These are phyloP conservation scores for Microbotryum silenes-acaulis DNA, from an alignment of 1,284 basidiomycete species.

Conservation along the genomic window DNA sequence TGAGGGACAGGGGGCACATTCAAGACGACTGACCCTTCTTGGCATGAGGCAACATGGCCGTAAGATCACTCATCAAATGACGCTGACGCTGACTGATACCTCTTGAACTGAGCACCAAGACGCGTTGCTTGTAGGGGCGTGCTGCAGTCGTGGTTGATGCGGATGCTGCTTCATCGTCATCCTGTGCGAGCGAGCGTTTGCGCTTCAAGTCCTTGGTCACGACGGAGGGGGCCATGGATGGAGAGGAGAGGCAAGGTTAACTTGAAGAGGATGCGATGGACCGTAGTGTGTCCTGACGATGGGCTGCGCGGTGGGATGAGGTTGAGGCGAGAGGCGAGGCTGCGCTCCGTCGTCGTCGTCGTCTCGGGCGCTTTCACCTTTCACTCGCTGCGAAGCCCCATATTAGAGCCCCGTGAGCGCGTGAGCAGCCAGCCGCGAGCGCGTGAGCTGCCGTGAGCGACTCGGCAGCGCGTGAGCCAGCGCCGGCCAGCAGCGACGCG, in stretches of 20 bases:
- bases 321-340: no score
- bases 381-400: no score
- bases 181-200: conserved; percentile 13
- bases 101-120: conserved; percentile 83
- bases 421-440: no score
- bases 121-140: conserved; percentile 49
- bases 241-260: not conserved
- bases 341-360: no score
- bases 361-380: no score
- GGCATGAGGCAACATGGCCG: conserved; percentile 81
- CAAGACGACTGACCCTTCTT: conserved; percentile 73
- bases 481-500: no score
- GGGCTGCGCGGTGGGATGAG: no score
- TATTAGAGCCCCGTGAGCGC: no score
- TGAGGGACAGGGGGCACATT: no score
- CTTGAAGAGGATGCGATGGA: not conserved
- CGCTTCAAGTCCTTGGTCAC: conserved; percentile 28
- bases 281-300: no score
- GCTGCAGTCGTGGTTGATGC: conserved; percentile 1
- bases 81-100: conserved; percentile 95
- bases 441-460: no score
- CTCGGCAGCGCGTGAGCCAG: no score
- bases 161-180: conserved; percentile 8
- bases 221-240: conserved; percentile 16
- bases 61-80: conserved; percentile 92